Evolutionary conservation across 2,329 filamentous ascomycete species (phyloP).

Genomic region (Sporothrix variecibatus): DNA sequence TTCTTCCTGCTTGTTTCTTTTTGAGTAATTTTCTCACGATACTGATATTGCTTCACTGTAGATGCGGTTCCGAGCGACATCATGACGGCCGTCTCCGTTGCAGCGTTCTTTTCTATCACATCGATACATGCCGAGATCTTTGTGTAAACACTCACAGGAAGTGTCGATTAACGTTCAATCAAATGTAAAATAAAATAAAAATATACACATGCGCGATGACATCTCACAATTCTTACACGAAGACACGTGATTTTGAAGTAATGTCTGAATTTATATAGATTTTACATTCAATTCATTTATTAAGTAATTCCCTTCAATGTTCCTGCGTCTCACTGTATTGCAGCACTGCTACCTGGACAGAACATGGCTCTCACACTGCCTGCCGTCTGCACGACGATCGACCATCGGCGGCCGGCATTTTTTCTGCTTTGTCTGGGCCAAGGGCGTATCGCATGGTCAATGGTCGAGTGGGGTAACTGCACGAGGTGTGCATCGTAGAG

Average conservation of each 20-base stretch:
- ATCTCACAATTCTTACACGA: neutral
- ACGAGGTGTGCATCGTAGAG: neutral
- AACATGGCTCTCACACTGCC: neutral
- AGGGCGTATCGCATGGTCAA: neutral
- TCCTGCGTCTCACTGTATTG: neutral
- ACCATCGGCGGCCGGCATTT: neutral
- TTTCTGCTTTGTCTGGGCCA: neutral
- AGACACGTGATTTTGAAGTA: neutral
- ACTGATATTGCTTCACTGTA: neutral
- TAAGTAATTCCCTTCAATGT: neutral
- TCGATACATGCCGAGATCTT: no score
- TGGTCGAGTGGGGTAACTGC: neutral
- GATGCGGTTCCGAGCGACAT: neutral
- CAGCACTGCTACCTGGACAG: neutral
- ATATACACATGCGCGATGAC: neutral
- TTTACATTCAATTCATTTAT: neutral
- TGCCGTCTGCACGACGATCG: constrained; percentile 11
- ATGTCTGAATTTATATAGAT: no score
- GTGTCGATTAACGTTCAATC: no score
- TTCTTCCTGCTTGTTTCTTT: neutral
- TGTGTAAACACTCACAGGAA: no score
- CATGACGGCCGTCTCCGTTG: neutral
- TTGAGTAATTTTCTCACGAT: neutral
- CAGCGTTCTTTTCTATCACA: neutral
- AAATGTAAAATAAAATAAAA: neutral